Evolutionary conservation across 2,329 filamentous ascomycete genomes (phyloP).

Genomic region (Stagonosporopsis rhizophila): DNA sequence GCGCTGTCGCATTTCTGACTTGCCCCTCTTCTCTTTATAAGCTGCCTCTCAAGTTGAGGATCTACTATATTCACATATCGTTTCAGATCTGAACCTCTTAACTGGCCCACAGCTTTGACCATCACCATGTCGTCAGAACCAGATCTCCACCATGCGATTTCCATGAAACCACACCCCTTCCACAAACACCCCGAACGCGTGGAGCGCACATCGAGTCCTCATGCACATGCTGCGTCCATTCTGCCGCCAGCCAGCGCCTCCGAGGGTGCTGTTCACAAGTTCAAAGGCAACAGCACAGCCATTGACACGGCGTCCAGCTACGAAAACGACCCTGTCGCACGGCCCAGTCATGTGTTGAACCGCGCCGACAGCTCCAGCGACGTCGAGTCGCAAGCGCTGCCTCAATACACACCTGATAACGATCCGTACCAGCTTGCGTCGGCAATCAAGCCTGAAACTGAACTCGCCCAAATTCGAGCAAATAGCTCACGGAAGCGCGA

Average conservation of each 20-base stretch:
- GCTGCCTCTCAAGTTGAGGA: neutral
- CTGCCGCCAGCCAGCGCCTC: slow-evolving; percentile 26
- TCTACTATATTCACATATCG: neutral
- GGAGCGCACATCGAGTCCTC: slow-evolving; percentile 41
- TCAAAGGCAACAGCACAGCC: slow-evolving; percentile 50
- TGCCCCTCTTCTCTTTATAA: neutral
- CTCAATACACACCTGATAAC: slow-evolving; percentile 67
- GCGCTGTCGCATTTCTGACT: neutral
- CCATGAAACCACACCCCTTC: slow-evolving; percentile 56
- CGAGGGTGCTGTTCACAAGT: slow-evolving; percentile 22
- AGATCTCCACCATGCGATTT: slow-evolving; percentile 57
- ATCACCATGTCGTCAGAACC: slow-evolving; percentile 50
- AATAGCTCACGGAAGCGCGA: slow-evolving; percentile 81
- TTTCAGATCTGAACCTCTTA: neutral
- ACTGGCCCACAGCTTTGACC: neutral
- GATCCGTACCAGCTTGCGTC: slow-evolving; percentile 84
- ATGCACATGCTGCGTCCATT: slow-evolving; percentile 32
- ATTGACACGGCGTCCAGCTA: slow-evolving; percentile 45
- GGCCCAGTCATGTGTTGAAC: slow-evolving; percentile 42
- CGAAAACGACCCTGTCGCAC: slow-evolving; percentile 46
- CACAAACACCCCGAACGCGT: slow-evolving; percentile 40
- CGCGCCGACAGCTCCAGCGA: slow-evolving; percentile 29
- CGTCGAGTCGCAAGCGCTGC: slow-evolving; percentile 60
- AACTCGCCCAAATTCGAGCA: slow-evolving; percentile 79
- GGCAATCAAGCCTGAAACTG: slow-evolving; percentile 76